phyloP scores from a whole-genome alignment of 208 protist genomes.

The Leishmania mexicana region DNA sequence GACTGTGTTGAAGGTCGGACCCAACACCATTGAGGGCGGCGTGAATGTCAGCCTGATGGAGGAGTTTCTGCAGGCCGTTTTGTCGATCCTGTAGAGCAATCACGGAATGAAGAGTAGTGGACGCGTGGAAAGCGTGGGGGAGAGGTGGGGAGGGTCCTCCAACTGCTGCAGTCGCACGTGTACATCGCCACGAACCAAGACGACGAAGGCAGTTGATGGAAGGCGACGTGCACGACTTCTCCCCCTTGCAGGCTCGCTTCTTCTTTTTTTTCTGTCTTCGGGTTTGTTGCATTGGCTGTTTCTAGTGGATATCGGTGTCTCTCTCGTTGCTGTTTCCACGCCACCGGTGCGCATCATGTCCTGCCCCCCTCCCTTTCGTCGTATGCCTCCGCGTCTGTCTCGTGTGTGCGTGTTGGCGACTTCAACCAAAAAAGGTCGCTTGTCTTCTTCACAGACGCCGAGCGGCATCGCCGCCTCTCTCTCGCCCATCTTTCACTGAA shows the following conservation, averaged over 20 bases:
- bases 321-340: not conserved
- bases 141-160: not conserved
- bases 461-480: not conserved
- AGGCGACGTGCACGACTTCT: not conserved
- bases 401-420: not conserved
- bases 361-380: not conserved
- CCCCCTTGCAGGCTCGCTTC: not conserved
- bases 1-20: constrained; percentile 32
- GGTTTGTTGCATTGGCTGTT: not conserved
- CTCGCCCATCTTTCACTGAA: not conserved
- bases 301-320: not conserved
- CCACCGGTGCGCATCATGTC: not conserved
- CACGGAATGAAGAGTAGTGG: not conserved
- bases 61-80: not conserved
- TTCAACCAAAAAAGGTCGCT: not conserved
- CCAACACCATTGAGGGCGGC: constrained; percentile 17
- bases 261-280: not conserved
- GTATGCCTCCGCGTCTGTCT: not conserved
- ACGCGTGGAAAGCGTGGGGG: not conserved
- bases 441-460: not conserved
- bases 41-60: constrained; percentile 27
- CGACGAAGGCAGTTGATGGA: not conserved
- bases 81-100: not conserved
- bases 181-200: not conserved
- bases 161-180: not conserved